Conservation (phyloP, 1,284 basidiomycete species). For the Irpex sp. region DNA sequence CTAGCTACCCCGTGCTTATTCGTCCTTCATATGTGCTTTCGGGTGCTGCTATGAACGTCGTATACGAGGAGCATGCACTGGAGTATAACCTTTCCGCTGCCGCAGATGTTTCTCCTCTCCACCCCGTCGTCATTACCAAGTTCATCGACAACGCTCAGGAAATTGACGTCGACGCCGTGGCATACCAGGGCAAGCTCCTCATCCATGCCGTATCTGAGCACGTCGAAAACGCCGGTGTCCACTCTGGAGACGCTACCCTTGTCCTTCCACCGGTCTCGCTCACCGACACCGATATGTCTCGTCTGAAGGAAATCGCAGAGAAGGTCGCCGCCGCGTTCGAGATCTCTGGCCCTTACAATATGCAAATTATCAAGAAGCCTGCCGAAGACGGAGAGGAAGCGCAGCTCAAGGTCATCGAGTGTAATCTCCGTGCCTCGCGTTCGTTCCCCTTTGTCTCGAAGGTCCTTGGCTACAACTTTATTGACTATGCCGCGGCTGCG, state of each 20-base stretch:
- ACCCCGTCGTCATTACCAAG: conserved; percentile 98
- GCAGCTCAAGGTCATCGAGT: conserved; percentile 96
- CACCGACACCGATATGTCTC: conserved; percentile 70
- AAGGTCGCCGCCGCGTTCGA: conserved; percentile 95
- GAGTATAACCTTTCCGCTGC: conserved; percentile 94
- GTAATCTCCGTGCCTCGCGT: conserved; percentile 95
- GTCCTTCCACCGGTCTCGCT: conserved; percentile 97
- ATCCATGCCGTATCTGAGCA: conserved; percentile 98
- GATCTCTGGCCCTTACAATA: conserved; percentile 98
- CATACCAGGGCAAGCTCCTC: conserved; percentile 90
- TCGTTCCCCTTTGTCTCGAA: conserved; percentile 99
- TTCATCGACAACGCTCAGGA: conserved; percentile 98
- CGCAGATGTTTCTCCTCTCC: conserved; percentile 92
- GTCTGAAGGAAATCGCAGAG: conserved; percentile 90
- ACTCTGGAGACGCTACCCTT: conserved; percentile 97
- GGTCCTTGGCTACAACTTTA: conserved; percentile 96
- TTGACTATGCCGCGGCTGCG: conserved; percentile 91
- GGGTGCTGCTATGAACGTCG: conserved; percentile 99
- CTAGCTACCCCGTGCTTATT: conserved; percentile 90
- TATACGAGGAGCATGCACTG: conserved; percentile 87
- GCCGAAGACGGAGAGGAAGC: conserved; percentile 55
- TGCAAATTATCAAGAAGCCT: conserved; percentile 96
- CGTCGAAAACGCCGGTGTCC: conserved; percentile 98
- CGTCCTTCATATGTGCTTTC: conserved; percentile 98
- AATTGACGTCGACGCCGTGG: conserved; percentile 98